These are phyloP conservation scores for Quercus engelmannii DNA, from an alignment of 306 rosid genomes.

Conservation along the genomic window DNA sequence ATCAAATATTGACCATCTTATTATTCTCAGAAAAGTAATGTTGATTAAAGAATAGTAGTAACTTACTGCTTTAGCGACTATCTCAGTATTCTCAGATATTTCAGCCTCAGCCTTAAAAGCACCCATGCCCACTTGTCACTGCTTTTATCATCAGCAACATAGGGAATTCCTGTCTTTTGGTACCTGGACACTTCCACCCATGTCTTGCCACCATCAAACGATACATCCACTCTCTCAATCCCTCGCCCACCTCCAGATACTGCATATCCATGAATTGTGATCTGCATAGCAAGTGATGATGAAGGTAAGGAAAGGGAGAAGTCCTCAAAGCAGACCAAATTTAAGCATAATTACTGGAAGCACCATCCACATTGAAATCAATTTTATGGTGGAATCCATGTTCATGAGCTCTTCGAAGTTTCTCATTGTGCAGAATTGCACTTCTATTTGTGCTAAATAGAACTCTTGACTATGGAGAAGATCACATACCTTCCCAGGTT, in stretches of 20 bases:
- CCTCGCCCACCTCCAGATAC: conserved; percentile 93
- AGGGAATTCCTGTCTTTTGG: conserved; percentile 55
- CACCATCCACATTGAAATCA: too few species aligned
- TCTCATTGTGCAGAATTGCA: too few species aligned
- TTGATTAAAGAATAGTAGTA: not conserved
- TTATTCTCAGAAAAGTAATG: too few species aligned
- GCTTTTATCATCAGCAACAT: conserved; percentile 50
- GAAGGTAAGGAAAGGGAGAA: too few species aligned
- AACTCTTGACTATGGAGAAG: conserved; percentile 18
- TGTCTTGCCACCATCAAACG: conserved; percentile 80
- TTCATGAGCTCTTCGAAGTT: too few species aligned
- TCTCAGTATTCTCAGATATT: conserved; percentile 53
- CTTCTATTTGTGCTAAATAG: not conserved
- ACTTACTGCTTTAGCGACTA: conserved; percentile 87
- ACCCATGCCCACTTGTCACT: conserved; percentile 99
- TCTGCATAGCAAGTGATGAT: conserved; percentile 33
- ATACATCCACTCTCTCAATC: conserved; percentile 86
- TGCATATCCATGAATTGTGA: conserved; percentile 78
- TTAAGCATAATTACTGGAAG: too few species aligned
- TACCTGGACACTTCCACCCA: conserved; percentile 76
- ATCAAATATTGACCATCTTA: too few species aligned
- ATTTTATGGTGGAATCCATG: too few species aligned
- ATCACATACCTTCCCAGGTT: conserved; percentile 75
- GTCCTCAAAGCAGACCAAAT: too few species aligned
- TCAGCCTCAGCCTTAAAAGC: conserved; percentile 60